Evolutionary conservation across 805 yeast genomes (phyloP).

Genomic region (Yarrowia keelungensis): DNA sequence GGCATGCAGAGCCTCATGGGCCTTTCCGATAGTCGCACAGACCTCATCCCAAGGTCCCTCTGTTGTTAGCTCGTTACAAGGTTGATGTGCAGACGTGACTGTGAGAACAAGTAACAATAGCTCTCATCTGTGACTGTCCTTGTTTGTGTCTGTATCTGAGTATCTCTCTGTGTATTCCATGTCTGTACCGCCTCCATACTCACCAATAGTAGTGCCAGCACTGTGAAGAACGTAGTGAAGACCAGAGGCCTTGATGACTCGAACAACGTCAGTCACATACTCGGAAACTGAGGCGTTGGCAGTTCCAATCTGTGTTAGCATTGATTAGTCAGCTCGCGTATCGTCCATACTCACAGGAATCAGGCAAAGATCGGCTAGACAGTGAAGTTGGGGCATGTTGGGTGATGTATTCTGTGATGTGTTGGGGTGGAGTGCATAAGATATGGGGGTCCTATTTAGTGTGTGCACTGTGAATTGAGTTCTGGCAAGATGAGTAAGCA

Average conservation of each 20-base stretch:
- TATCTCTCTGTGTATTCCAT: background rate
- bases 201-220: conserved; percentile 79
- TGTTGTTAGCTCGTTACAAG: conserved; percentile 37
- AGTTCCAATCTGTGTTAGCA: conserved; percentile 68
- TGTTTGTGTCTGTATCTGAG: background rate
- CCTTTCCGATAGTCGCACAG: conserved; percentile 74
- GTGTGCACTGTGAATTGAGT: conserved; percentile 1
- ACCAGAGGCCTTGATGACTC: conserved; percentile 65
- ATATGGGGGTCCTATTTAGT: background rate
- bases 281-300: conserved; percentile 78
- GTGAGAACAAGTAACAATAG: too few relatives aligned
- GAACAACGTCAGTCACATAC: conserved; percentile 75
- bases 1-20: conserved; percentile 75
- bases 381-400: conserved; percentile 54
- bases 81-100: background rate
- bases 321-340: background rate
- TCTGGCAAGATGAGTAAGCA: background rate
- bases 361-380: conserved; percentile 86
- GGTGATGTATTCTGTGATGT: background rate
- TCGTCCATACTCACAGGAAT: conserved; percentile 65
- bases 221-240: conserved; percentile 78
- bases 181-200: conserved; percentile 2
- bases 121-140: too few relatives aligned
- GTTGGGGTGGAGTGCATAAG: conserved; percentile 20
- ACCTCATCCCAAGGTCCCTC: conserved; percentile 95